These are phyloP conservation scores for Phaseolus lunatus DNA, from an alignment of 306 rosid species.

Conservation along the genomic window DNA sequence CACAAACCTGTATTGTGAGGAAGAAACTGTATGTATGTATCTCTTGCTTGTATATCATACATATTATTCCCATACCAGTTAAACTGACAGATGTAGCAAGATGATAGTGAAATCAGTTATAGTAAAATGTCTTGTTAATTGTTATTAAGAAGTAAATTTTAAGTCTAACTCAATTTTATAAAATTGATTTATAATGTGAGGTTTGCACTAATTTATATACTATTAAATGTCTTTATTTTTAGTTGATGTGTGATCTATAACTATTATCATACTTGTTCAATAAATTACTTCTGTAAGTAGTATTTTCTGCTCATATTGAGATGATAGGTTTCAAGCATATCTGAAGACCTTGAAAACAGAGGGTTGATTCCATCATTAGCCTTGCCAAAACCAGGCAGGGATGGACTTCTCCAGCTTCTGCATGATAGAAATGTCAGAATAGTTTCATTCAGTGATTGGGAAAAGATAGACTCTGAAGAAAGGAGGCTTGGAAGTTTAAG, in stretches of 20 bases:
- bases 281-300: neutral
- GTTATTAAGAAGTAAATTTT: no score
- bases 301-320: conserved; percentile 38
- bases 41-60: conserved; percentile 34
- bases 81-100: conserved; percentile 19
- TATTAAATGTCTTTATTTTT: no score
- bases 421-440: conserved; percentile 60
- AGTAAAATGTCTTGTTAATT: neutral
- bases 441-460: conserved; percentile 75
- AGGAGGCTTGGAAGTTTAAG: conserved; percentile 64
- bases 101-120: conserved; percentile 14
- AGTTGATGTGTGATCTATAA: no score
- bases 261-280: neutral
- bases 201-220: no score
- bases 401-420: conserved; percentile 73
- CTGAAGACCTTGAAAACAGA: conserved; percentile 73
- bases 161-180: no score
- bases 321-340: conserved; percentile 79
- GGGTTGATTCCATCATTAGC: conserved; percentile 46
- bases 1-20: conserved; percentile 87
- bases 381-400: conserved; percentile 67
- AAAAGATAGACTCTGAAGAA: conserved; percentile 82
- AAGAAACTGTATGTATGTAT: conserved; percentile 86
- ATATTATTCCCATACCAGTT: conserved; percentile 31
- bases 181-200: no score